A percentile compares a stretch with the other conserved stretches of the same genome.
Conservation (phyloP, 441 rosid species). For the Brassica hybrid region DNA sequence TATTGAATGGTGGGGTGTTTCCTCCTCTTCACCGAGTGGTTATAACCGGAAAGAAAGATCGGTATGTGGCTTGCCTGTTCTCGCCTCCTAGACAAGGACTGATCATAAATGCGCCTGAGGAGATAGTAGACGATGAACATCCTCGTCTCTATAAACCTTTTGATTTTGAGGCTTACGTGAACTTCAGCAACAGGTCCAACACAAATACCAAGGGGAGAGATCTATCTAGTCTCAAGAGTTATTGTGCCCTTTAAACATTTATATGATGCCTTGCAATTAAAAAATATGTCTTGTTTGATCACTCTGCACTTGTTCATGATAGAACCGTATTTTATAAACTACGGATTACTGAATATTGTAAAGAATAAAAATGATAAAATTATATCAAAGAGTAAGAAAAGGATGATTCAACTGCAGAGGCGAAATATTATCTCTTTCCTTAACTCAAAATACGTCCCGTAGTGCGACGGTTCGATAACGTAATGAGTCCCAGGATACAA, state of each 20-base stretch:
- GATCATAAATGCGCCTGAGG: slow-evolving; percentile 38
- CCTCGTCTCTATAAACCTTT: slow-evolving; percentile 49
- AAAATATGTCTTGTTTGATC: not conserved
- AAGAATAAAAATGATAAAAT: too few relatives aligned
- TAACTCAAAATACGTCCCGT: too few relatives aligned
- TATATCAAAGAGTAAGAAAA: too few relatives aligned
- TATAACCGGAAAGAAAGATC: slow-evolving; percentile 33
- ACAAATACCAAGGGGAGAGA: slow-evolving; percentile 17
- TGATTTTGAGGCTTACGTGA: slow-evolving; percentile 41
- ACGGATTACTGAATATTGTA: too few relatives aligned
- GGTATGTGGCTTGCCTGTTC: slow-evolving; percentile 44
- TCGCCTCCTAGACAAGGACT: slow-evolving; percentile 37
- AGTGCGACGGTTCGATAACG: too few relatives aligned
- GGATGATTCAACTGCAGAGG: too few relatives aligned
- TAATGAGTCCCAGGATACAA: too few relatives aligned
- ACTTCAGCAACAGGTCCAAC: slow-evolving; percentile 19
- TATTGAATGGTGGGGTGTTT: slow-evolving; percentile 47
- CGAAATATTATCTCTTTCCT: too few relatives aligned
- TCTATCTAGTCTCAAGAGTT: slow-evolving; percentile 2
- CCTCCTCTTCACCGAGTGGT: slow-evolving; percentile 47
- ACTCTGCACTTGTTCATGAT: not conserved
- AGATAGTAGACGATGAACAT: slow-evolving; percentile 44
- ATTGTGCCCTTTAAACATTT: not conserved
- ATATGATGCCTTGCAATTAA: not conserved
- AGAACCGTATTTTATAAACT: too few relatives aligned